These are phyloP conservation scores for Puccinia hordei DNA, from an alignment of 1,284 basidiomycete genomes.

Conservation along the genomic window DNA sequence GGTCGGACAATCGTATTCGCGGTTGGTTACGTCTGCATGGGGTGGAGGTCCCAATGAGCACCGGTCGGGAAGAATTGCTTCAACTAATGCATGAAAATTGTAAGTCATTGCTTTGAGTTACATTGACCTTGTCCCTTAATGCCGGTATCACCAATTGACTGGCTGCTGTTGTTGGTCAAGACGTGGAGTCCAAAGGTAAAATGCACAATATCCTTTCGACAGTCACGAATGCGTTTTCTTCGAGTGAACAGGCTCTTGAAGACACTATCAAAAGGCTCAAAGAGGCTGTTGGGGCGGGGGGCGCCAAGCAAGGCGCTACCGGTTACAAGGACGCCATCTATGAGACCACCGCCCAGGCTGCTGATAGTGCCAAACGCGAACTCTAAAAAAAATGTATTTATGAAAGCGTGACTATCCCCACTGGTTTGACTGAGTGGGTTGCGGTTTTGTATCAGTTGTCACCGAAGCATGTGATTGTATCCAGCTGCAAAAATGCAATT, in stretches of 20 bases:
- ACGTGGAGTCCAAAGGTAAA: constrained; percentile 52
- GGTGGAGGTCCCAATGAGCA: constrained; percentile 52
- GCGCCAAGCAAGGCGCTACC: background rate
- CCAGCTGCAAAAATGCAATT: too few species aligned
- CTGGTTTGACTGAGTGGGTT: too few species aligned
- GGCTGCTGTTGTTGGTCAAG: constrained; percentile 51
- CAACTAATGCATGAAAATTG: constrained; percentile 71
- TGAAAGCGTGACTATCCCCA: too few species aligned
- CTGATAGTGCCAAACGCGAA: constrained; percentile 19
- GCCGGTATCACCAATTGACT: constrained; percentile 53
- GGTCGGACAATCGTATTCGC: constrained; percentile 57
- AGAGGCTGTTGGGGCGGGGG: constrained; percentile 54
- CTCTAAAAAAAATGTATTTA: background rate
- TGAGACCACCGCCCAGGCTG: background rate
- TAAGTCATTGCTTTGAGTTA: background rate
- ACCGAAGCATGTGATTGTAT: too few species aligned
- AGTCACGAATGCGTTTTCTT: constrained; percentile 45
- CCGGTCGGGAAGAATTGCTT: constrained; percentile 70
- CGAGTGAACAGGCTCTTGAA: constrained; percentile 53
- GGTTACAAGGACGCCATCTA: constrained; percentile 15
- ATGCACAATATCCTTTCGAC: constrained; percentile 51
- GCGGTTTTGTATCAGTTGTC: too few species aligned
- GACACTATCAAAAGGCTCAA: constrained; percentile 55
- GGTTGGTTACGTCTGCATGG: constrained; percentile 57
- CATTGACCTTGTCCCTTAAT: constrained; percentile 16